A percentile compares a stretch with the other conserved stretches of the same genome.
Conservation (phyloP, 306 rosid genomes). For the Carpinus viminea region DNA sequence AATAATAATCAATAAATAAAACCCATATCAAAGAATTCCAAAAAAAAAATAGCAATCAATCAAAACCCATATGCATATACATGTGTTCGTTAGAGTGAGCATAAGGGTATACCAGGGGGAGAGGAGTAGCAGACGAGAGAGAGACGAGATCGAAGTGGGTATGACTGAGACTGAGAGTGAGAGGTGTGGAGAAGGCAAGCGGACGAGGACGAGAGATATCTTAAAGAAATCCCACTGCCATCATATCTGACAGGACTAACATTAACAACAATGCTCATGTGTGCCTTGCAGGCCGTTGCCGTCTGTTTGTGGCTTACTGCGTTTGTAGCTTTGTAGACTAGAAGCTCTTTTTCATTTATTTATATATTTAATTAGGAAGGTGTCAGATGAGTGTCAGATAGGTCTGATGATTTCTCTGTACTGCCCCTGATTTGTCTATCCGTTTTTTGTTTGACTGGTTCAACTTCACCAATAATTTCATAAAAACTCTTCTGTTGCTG, state of each 20-base stretch:
- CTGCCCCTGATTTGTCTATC: neutral
- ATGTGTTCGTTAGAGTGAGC: neutral
- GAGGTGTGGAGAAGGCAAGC: neutral
- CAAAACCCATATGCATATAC: neutral
- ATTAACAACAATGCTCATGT: neutral
- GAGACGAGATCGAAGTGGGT: slow-evolving; percentile 13
- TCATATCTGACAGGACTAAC: neutral
- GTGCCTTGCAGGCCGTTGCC: neutral
- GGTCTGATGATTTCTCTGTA: neutral
- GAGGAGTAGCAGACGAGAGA: slow-evolving; percentile 26
- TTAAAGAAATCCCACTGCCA: neutral
- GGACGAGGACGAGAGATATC: neutral
- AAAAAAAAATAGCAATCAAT: neutral
- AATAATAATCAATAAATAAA: neutral
- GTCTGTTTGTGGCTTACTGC: neutral
- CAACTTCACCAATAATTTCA: too few species aligned
- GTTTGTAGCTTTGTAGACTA: too few species aligned
- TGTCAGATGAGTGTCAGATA: too few species aligned
- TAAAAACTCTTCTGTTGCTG: too few species aligned
- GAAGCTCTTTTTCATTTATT: too few species aligned
- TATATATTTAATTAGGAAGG: too few species aligned
- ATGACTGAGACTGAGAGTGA: neutral
- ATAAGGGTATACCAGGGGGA: slow-evolving; percentile 34
- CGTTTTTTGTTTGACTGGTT: too few species aligned
- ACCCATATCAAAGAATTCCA: neutral